These are phyloP conservation scores for Peronospora belbahrii DNA, from an alignment of 352 stramenopile species.

Conservation along the genomic window DNA sequence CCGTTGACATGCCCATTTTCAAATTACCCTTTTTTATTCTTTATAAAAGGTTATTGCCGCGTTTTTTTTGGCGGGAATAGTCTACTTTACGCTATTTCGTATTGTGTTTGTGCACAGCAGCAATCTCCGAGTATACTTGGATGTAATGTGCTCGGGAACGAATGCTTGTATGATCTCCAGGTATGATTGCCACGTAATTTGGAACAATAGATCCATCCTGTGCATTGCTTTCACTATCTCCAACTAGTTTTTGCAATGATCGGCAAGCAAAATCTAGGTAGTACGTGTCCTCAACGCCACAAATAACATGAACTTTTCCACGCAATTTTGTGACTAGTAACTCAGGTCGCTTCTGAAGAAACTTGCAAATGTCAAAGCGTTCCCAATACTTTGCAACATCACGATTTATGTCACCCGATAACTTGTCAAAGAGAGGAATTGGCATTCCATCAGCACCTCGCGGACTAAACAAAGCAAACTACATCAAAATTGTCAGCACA, in stretches of 20 bases:
- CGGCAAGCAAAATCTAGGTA: constrained; percentile 65
- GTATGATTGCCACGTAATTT: constrained; percentile 64
- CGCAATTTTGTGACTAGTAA: constrained; percentile 36
- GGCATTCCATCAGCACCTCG: constrained; percentile 44
- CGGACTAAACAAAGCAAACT: constrained; percentile 61
- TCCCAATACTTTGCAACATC: constrained; percentile 50
- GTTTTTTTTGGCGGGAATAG: neutral
- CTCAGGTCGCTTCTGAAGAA: constrained; percentile 26
- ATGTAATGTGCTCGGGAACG: constrained; percentile 57
- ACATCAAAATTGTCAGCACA: constrained; percentile 7
- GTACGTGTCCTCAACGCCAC: constrained; percentile 65
- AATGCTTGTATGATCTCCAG: constrained; percentile 66
- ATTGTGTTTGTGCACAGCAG: constrained; percentile 19
- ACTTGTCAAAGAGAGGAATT: constrained; percentile 62
- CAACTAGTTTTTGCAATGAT: constrained; percentile 46
- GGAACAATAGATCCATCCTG: constrained; percentile 22
- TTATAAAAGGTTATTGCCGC: too few relatives aligned
- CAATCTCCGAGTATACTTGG: constrained; percentile 59
- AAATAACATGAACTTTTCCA: constrained; percentile 69
- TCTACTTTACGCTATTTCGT: neutral
- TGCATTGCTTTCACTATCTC: constrained; percentile 13
- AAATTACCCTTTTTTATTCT: too few relatives aligned
- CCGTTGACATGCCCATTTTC: too few relatives aligned
- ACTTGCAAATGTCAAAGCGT: constrained; percentile 59
- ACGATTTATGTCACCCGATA: constrained; percentile 59